A percentile compares a stretch with the other conserved stretches of the same genome.
Evolutionary conservation across 2,329 filamentous ascomycete species (phyloP).

Genomic region (Ophiostoma montium): DNA sequence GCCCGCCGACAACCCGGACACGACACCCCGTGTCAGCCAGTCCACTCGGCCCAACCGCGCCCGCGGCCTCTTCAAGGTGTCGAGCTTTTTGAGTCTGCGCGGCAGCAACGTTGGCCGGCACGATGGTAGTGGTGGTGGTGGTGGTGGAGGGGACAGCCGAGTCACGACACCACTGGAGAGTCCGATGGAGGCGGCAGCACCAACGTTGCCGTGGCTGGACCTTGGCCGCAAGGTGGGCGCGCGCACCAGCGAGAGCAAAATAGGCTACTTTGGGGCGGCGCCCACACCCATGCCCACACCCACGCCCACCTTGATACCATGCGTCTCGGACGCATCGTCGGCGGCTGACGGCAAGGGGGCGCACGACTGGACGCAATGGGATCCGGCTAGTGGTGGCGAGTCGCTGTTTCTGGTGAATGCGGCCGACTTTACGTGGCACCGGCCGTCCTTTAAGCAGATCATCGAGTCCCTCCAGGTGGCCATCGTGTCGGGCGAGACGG

Average conservation of each 20-base stretch:
- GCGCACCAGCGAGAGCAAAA: not conserved
- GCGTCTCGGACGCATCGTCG: not conserved
- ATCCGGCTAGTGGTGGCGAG: not conserved
- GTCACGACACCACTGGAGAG: not conserved
- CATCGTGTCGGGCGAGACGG: conserved; percentile 24
- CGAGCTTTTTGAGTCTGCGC: conserved; percentile 15
- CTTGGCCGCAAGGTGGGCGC: not conserved
- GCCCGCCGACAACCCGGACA: not conserved
- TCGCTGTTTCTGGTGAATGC: not conserved
- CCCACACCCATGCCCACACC: too few relatives aligned
- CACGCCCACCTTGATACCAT: not conserved
- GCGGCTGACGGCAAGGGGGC: too few relatives aligned
- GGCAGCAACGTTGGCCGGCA: conserved; percentile 3
- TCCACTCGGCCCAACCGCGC: not conserved
- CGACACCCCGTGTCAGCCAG: not conserved
- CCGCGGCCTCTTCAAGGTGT: conserved; percentile 7
- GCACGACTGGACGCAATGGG: conserved; percentile 1
- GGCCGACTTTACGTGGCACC: conserved; percentile 21
- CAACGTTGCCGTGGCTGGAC: not conserved
- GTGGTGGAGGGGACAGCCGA: not conserved
- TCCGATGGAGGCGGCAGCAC: not conserved
- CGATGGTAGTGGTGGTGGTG: not conserved
- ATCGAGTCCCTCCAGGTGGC: conserved; percentile 28
- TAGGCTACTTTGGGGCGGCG: not conserved
- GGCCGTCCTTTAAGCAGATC: conserved; percentile 30